Conservation (phyloP, 2,329 filamentous ascomycete species). For the Ilyonectria robusta region DNA sequence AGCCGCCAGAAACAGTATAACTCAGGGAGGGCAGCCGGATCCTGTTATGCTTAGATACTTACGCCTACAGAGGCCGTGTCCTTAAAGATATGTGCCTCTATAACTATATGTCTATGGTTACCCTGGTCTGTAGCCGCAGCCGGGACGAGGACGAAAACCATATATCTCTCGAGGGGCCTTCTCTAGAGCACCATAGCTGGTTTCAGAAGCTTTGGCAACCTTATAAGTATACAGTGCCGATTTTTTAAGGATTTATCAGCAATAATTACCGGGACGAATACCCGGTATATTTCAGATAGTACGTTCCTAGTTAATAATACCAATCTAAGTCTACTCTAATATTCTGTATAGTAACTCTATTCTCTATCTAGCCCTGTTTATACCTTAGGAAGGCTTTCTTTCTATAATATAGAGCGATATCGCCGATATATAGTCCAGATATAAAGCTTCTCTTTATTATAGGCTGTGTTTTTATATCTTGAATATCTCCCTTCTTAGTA, state of each 20-base stretch:
- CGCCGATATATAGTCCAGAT: constrained; percentile 14
- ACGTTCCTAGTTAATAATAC: neutral
- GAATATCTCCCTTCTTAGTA: constrained; percentile 30
- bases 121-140: constrained; percentile 15
- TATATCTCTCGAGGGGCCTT: constrained; percentile 12
- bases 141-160: constrained; percentile 15
- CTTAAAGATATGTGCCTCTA: constrained; percentile 14
- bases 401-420: constrained; percentile 7
- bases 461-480: constrained; percentile 11
- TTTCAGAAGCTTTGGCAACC: constrained; percentile 26
- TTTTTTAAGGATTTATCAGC: constrained; percentile 30
- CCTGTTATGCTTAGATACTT: constrained; percentile 12
- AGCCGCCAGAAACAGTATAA: constrained; percentile 13
- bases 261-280: constrained; percentile 30
- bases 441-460: constrained; percentile 12
- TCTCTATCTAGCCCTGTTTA: constrained; percentile 29
- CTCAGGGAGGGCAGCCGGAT: constrained; percentile 5
- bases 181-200: constrained; percentile 14
- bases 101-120: constrained; percentile 23
- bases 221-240: constrained; percentile 18
- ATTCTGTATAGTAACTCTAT: constrained; percentile 19
- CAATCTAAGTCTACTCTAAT: constrained; percentile 10
- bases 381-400: constrained; percentile 27
- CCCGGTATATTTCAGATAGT: constrained; percentile 32
- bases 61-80: constrained; percentile 9